A percentile compares a stretch with the other conserved stretches of the same genome.
Conservation (phyloP, 2,329 filamentous ascomycete genomes). For the Trichothecium sympodiale region DNA sequence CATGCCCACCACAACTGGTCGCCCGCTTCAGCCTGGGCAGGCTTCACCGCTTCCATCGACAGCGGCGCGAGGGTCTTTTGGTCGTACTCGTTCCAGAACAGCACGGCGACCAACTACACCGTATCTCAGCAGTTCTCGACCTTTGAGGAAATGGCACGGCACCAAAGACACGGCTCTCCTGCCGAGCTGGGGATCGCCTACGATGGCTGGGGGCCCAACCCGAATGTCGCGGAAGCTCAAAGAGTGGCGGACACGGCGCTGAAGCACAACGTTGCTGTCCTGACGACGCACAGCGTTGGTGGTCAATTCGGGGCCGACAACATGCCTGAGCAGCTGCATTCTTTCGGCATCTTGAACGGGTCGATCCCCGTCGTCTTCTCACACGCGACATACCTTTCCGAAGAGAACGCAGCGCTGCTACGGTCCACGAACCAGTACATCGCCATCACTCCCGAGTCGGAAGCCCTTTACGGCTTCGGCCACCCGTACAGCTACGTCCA, state of each 20-base stretch:
- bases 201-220: conserved; percentile 22
- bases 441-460: conserved; percentile 46
- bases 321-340: conserved; percentile 24
- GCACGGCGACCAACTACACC: conserved; percentile 8
- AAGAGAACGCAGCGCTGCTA: conserved; percentile 26
- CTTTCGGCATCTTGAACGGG: conserved; percentile 27
- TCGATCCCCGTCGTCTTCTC: conserved; percentile 38
- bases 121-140: conserved; percentile 24
- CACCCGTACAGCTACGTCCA: conserved; percentile 31
- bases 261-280: conserved; percentile 25
- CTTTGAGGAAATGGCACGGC: conserved; percentile 24
- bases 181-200: conserved; percentile 26
- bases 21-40: conserved; percentile 27
- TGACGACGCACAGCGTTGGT: conserved; percentile 32
- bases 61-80: conserved; percentile 37
- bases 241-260: conserved; percentile 20
- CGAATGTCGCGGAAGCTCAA: conserved; percentile 14
- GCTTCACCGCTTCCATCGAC: conserved; percentile 27
- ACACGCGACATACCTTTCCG: conserved; percentile 34
- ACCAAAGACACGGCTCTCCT: conserved; percentile 7
- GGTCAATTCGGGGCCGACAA: conserved; percentile 26
- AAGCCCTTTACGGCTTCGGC: conserved; percentile 44
- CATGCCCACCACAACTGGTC: conserved; percentile 40
- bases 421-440: conserved; percentile 39
- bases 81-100: conserved; percentile 28